Evolutionary conservation across 805 yeast genomes (phyloP).

Genomic region (Priceomyces medius): DNA sequence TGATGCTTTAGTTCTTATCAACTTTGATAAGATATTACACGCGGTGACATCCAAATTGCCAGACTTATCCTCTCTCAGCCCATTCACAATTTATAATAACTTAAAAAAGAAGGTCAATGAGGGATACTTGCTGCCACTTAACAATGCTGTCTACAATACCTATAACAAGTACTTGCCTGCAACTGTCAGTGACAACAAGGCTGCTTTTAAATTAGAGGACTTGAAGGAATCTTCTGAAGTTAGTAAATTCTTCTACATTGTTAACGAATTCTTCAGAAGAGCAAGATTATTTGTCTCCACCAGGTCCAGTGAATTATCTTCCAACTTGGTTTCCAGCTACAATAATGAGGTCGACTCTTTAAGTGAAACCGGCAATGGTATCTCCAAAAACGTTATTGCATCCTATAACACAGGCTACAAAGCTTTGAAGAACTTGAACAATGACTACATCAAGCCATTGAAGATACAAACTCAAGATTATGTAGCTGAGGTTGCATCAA

Average conservation of each 20-base stretch:
- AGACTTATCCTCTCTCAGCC: slow-evolving; percentile 10
- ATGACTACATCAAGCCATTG: slow-evolving; percentile 39
- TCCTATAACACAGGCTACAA: slow-evolving; percentile 34
- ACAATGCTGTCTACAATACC: slow-evolving; percentile 15
- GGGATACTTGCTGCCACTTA: slow-evolving; percentile 12
- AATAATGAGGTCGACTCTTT: slow-evolving; percentile 29
- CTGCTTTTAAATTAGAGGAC: slow-evolving; percentile 22
- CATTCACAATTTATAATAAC: slow-evolving; percentile 10
- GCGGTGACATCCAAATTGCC: slow-evolving; percentile 9
- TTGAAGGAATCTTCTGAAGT: slow-evolving; percentile 15
- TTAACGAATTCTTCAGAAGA: slow-evolving; percentile 18
- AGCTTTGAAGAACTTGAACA: slow-evolving; percentile 32
- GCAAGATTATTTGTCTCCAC: slow-evolving; percentile 23
- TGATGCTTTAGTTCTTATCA: slow-evolving; percentile 22
- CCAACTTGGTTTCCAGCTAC: slow-evolving; percentile 32
- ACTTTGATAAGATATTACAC: slow-evolving; percentile 18
- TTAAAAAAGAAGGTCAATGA: slow-evolving; percentile 9
- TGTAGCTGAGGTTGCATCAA: slow-evolving; percentile 35
- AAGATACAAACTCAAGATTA: slow-evolving; percentile 38
- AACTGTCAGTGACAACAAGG: slow-evolving; percentile 24
- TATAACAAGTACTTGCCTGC: slow-evolving; percentile 26
- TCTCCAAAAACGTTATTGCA: slow-evolving; percentile 26
- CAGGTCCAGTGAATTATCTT: slow-evolving; percentile 28
- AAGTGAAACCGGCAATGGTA: slow-evolving; percentile 15
- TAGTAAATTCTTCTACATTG: slow-evolving; percentile 18